Base-by-base conservation (phyloP, 306 rosid genomes). In the Fagus crenata region DNA sequence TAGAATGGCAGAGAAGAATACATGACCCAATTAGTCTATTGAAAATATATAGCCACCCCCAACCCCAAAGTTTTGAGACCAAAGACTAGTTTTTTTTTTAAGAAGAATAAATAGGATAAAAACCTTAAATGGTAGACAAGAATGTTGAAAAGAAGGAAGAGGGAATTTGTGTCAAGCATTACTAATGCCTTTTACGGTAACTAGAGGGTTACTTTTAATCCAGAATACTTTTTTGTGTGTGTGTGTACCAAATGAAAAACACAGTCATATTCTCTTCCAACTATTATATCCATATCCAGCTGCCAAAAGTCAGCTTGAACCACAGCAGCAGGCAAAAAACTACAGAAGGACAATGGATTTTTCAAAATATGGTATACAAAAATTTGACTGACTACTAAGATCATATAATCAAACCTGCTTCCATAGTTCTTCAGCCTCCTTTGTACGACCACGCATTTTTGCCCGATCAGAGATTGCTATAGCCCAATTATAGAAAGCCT, bases 381-480 rank as follows among this genome's bases (percentile, higher is more conserved):
- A 72, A 36, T 72, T 77, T 71, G 56, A 78, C 73, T 69, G 72
- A 77, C 85, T 55, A 71, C 73, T 39, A 37, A 54, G 63, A 46
- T 53, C 40, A n/a, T 80, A 82, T 71, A 53, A 51, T 81, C 59
- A 78, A 69, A 96, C 99, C 99, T 92, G 93, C 84, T 96, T 92
- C 99, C 99, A 96, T 36, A 96, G 81, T 86, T 96, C 99, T 92
- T 96, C 99, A 39, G 99, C 99, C 84, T 96, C 99, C 86, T 96
- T 96, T 71, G 99, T 96, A 81, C 99, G 99, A 76, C 99, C 99
- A 67, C 99, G 97, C 96, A 96, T 96, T 89, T 96, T 96, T 41
- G 99, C 98, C 69, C 98, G 86, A 86, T 96, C 99, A 82, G 99
- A 96, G 76, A 96, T 96, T 59, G 99, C 99, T 82, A 96, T 96